Base-by-base conservation (phyloP, 805 yeast genomes). In the Metschnikowia vanudenii region DNA sequence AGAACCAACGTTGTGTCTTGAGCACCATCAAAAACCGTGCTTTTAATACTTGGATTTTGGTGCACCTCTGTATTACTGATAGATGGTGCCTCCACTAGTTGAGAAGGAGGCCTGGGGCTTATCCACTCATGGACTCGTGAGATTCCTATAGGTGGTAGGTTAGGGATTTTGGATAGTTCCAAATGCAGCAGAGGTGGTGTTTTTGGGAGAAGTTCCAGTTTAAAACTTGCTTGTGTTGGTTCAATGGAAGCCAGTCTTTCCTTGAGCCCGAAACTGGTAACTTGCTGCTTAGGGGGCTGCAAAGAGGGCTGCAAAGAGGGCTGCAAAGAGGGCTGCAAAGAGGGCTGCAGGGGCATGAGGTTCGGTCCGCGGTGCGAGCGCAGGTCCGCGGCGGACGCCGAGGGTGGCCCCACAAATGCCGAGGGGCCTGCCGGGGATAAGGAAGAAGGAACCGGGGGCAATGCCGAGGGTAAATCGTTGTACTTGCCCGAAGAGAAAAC, bases 251-350 rank as follows among this genome's bases (percentile, higher is more conserved):
- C 8, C 8, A 8, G 8, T 22, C 8, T 22, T 8, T 22, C 24
- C 4, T 22, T 22, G 8, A 22, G 16, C 38, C 12, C 12, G 14
- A 35, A 12, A 5, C n/a, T n/a, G n/a, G n/a, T n/a, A n/a, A n/a
- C n/a, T n/a, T n/a, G n/a, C n/a, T n/a, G n/a, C n/a, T n/a, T n/a
- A n/a, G n/a, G n/a, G n/a, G n/a, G n/a, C n/a, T n/a, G n/a, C n/a
- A n/a, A n/a, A n/a, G n/a, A n/a, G n/a, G n/a, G n/a, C n/a, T n/a
- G n/a, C n/a, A n/a, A n/a, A n/a, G n/a, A n/a, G n/a, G 45, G 45
- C 45, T 42, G 45, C 45, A 29, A 42, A n/a, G n/a, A n/a, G n/a
- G 45, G 45, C 45, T 42, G 45, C 45, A 29, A 42, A 42, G 39
- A 9, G 10, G 35, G 35, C 36, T 17, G 28, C 28, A 3, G 28